Evolutionary conservation across 2,329 filamentous ascomycete genomes (phyloP), one percentile per base, ranked within the genome.

Genomic region (Metarhizium guizhouense): DNA sequence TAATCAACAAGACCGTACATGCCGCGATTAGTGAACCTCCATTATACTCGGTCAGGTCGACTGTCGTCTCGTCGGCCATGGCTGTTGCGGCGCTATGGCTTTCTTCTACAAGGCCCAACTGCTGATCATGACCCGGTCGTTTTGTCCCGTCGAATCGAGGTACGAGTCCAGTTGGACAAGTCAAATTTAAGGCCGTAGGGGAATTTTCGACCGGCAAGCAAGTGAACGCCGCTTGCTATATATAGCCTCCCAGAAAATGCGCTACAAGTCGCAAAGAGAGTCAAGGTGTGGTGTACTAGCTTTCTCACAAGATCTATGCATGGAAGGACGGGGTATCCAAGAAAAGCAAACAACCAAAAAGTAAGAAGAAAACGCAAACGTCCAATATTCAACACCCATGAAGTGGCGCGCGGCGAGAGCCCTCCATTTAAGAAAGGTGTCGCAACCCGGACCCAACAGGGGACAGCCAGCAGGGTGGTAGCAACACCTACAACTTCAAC

Each of bases 31-130:
- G 61, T 40, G 65, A 62, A 34, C 56, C 60, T 59, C 71, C 71
- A 60, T 76, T 76, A 61, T 72, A 68, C 57, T 75, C 70, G 36
- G 58, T 62, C 43, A 71, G 61, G 55, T 76, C 62, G 55, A 70
- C 58, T 29, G 56, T 20, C 40, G 43, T 43, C 52, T 67, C 59
- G 30, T 61, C 58, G 57, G 62, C 64, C 71, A 73, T 74, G 60
- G 47, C 40, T 51, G n/a, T 18, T 16, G 48, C 52, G 13, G 36
- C 43, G 34, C 40, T 20, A 14, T 36, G 36, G 43, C 34, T 49
- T 30, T 34, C 18, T n/a, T 56, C 2, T n/a, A 34, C 45, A 14
- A 48, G 5, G 16, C 32, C 32, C n/a, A 43, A n/a, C 18, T 53
- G 29, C 36, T 47, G 53, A 36, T 57, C 56, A 52, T 53, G 38